phyloP scores from a whole-genome alignment of 192 early-diverging fungal genomes.

The Linnemannia hyalina region DNA sequence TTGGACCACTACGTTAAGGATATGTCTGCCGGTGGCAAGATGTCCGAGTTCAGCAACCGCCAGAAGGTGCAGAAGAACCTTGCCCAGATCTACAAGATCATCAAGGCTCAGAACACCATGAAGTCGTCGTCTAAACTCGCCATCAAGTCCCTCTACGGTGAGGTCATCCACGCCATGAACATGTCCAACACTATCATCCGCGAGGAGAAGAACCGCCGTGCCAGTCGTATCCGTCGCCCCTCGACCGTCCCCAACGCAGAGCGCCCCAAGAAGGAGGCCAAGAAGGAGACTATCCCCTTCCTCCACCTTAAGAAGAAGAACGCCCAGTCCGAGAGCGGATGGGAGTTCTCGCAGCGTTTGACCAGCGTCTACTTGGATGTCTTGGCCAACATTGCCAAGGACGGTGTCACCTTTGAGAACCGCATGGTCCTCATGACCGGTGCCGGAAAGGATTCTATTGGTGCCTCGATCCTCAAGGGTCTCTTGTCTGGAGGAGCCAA shows the following conservation, averaged over 20 bases:
- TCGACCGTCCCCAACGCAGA: slow-evolving; percentile 61
- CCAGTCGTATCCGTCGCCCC: slow-evolving; percentile 63
- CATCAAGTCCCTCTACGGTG: slow-evolving; percentile 77
- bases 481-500: slow-evolving; percentile 89
- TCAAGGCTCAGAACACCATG: slow-evolving; percentile 83
- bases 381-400: slow-evolving; percentile 81
- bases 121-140: slow-evolving; percentile 79
- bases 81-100: slow-evolving; percentile 82
- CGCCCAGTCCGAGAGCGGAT: slow-evolving; percentile 76
- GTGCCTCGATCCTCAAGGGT: slow-evolving; percentile 84
- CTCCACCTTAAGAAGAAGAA: slow-evolving; percentile 81
- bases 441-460: slow-evolving; percentile 92
- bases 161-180: slow-evolving; percentile 78
- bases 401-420: slow-evolving; percentile 89
- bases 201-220: slow-evolving; percentile 63
- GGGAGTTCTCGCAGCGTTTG: slow-evolving; percentile 85
- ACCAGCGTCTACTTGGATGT: slow-evolving; percentile 88
- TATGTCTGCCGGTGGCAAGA: slow-evolving; percentile 80
- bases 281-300: slow-evolving; percentile 81
- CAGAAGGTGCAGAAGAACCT: slow-evolving; percentile 84
- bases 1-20: slow-evolving; percentile 93
- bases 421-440: slow-evolving; percentile 92
- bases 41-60: slow-evolving; percentile 81
- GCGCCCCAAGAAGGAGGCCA: slow-evolving; percentile 65
- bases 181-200: slow-evolving; percentile 82